phyloP scores from a whole-genome alignment of 345 rosid species.

The Psidium guajava region DNA sequence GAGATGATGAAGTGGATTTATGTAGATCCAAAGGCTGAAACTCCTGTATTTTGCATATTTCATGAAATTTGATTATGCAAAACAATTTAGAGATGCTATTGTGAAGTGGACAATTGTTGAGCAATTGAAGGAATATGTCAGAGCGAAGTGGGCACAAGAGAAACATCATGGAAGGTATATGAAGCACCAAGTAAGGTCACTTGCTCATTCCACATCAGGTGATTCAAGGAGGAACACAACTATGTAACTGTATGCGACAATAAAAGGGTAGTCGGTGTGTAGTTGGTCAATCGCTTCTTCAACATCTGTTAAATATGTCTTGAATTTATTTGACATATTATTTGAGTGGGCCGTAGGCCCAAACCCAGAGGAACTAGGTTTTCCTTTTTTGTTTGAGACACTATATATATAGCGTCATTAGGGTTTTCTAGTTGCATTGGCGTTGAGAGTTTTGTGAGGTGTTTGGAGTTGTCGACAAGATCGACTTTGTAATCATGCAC shows the following conservation, averaged over 20 bases:
- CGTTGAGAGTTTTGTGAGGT: no score
- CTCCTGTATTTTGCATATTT: neutral
- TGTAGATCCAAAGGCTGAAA: neutral
- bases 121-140: neutral
- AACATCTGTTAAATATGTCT: no score
- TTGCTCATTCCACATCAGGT: neutral
- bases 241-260: neutral
- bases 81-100: neutral
- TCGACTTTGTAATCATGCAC: no score
- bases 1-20: neutral
- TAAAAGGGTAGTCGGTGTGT: neutral
- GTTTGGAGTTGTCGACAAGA: no score
- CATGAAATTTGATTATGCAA: neutral
- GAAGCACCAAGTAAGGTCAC: neutral
- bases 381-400: no score
- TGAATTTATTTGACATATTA: no score
- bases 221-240: neutral
- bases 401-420: no score
- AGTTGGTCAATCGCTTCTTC: neutral
- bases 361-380: no score
- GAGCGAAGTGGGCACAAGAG: neutral
- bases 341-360: no score
- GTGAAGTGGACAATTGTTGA: neutral
- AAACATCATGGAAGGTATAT: neutral
- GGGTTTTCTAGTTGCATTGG: no score